Conservation (phyloP, 805 yeast genomes). For the Wickerhamiella brachini region DNA sequence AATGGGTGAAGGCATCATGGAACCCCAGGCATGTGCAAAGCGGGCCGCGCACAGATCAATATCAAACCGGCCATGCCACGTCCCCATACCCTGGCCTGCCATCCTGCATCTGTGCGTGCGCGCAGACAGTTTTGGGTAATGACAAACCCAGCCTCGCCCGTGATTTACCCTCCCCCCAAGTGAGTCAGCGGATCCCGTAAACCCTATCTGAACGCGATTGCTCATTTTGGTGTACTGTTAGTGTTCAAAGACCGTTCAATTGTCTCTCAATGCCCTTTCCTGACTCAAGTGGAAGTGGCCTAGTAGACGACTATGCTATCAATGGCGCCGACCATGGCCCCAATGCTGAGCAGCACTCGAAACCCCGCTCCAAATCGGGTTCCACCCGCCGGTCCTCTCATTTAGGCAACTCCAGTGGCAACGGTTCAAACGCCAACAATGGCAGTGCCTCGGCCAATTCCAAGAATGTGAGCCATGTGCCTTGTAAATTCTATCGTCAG, state of each 20-base stretch:
- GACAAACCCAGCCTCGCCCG: neutral
- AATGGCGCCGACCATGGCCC: neutral
- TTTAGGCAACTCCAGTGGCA: neutral
- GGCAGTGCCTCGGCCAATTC: constrained; percentile 3
- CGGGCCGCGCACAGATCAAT: too few species aligned
- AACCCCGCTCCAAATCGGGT: neutral
- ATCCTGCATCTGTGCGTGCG: neutral
- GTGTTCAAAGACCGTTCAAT: neutral
- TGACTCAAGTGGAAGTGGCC: neutral
- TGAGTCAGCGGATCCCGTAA: neutral
- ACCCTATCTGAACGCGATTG: neutral
- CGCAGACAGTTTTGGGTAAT: neutral
- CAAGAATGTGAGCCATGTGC: constrained; percentile 76
- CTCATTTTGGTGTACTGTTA: neutral
- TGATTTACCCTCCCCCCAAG: neutral
- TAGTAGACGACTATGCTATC: neutral
- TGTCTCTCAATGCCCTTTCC: neutral
- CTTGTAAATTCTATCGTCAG: constrained; percentile 85
- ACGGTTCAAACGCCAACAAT: neutral
- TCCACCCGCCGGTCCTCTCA: neutral
- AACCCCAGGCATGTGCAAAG: too few species aligned
- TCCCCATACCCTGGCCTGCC: neutral
- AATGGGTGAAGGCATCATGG: too few species aligned
- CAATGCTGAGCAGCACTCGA: neutral
- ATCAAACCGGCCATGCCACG: too few species aligned